Evolutionary conservation across 2,329 filamentous ascomycete species (phyloP).

Genomic region (Lomentospora prolificans): DNA sequence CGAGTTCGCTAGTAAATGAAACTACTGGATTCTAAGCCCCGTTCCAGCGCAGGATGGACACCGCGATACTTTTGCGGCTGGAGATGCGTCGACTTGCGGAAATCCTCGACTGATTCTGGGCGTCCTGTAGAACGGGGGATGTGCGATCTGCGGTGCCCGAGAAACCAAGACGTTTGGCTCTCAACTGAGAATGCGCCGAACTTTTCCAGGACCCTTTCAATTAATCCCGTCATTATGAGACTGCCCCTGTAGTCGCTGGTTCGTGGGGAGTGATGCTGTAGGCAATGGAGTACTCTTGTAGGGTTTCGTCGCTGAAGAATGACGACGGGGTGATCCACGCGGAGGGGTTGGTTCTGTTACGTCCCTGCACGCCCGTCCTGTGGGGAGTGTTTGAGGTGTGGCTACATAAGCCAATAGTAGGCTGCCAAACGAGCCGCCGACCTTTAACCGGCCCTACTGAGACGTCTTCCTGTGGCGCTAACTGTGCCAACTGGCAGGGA

Average conservation of each 20-base stretch:
- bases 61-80: neutral
- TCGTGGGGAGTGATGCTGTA: neutral
- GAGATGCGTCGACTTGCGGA: neutral
- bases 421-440: neutral
- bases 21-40: neutral
- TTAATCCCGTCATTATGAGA: neutral
- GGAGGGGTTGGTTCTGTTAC: neutral
- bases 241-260: neutral
- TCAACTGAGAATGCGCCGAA: conserved; percentile 1
- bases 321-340: neutral
- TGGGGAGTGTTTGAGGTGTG: conserved; percentile 1
- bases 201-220: neutral
- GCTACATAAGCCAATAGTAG: neutral
- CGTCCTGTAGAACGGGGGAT: neutral
- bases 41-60: neutral
- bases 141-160: neutral
- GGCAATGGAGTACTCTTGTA: too few species aligned
- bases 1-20: neutral
- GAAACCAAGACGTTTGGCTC: neutral
- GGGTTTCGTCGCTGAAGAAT: neutral
- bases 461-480: conserved; percentile 4
- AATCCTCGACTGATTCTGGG: neutral
- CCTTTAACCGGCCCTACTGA: neutral
- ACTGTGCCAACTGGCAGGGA: conserved; percentile 1
- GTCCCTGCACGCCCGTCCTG: neutral